Conservation (phyloP, 345 rosid species). For the Geranium rotundifolium region DNA sequence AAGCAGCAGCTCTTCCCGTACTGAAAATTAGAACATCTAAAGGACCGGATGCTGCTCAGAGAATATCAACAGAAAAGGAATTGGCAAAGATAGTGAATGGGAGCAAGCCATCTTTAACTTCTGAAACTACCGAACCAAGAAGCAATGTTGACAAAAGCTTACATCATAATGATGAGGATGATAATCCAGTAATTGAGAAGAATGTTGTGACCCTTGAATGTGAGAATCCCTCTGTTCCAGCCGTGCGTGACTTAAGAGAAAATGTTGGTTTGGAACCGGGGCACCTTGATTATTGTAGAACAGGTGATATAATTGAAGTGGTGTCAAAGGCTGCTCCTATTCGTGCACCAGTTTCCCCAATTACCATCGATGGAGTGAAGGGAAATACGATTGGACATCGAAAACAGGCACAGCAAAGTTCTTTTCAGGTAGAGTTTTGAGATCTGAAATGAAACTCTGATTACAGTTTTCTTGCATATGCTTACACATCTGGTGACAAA, state of each 20-base stretch:
- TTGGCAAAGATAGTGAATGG: constrained; percentile 19
- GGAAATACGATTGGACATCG: constrained; percentile 12
- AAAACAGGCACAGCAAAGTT: neutral
- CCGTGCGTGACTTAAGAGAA: constrained; percentile 21
- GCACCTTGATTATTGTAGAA: constrained; percentile 4
- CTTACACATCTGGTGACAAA: too few relatives aligned
- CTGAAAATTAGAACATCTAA: constrained; percentile 47
- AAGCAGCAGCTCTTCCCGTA: constrained; percentile 69
- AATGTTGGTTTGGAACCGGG: constrained; percentile 20
- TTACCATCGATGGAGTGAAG: constrained; percentile 18
- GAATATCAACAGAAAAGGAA: constrained; percentile 26
- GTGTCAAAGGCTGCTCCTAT: constrained; percentile 21
- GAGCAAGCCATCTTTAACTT: constrained; percentile 18
- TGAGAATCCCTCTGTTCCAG: constrained; percentile 35
- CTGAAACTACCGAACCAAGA: constrained; percentile 21
- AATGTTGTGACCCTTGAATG: constrained; percentile 53
- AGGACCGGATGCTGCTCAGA: constrained; percentile 21
- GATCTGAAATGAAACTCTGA: too few relatives aligned
- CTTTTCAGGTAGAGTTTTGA: neutral
- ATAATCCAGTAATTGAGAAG: constrained; percentile 53
- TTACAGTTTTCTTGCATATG: neutral
- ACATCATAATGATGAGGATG: constrained; percentile 38
- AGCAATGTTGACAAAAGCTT: constrained; percentile 23
- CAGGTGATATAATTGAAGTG: constrained; percentile 19
- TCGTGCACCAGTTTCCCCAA: constrained; percentile 22